phyloP scores from a whole-genome alignment of 768 basidiomycete species.

The Tulasnella sp. region DNA sequence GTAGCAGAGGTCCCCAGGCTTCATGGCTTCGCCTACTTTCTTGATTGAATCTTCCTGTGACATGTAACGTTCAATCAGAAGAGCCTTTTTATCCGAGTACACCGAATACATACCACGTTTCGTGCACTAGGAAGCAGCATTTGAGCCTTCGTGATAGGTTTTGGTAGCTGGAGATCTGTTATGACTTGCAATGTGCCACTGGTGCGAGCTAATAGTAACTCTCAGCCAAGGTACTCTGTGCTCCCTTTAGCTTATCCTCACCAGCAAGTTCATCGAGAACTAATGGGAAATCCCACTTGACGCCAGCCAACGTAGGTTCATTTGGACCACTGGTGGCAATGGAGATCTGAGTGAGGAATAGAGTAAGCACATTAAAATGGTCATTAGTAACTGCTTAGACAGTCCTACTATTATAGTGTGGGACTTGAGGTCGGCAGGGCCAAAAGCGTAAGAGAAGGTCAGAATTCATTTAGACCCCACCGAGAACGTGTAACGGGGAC shows the following conservation, averaged over 20 bases:
- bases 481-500: no score
- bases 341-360: not conserved
- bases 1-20: not conserved
- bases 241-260: not conserved
- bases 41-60: not conserved
- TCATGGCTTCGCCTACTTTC: not conserved
- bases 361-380: not conserved
- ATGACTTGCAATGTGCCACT: not conserved
- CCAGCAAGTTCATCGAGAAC: not conserved
- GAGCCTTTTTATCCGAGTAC: not conserved
- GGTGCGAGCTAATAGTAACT: not conserved
- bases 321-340: not conserved
- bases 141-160: not conserved
- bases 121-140: not conserved
- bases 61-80: not conserved
- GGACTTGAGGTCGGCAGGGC: no score
- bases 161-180: not conserved
- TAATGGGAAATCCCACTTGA: not conserved
- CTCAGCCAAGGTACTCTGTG: not conserved
- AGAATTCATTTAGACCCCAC: no score
- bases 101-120: not conserved
- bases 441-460: no score
- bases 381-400: not conserved
- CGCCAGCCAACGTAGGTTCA: not conserved
- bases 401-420: not conserved